phyloP scores from a whole-genome alignment of 352 stramenopile species.

The Phytophthora uliginosa region DNA sequence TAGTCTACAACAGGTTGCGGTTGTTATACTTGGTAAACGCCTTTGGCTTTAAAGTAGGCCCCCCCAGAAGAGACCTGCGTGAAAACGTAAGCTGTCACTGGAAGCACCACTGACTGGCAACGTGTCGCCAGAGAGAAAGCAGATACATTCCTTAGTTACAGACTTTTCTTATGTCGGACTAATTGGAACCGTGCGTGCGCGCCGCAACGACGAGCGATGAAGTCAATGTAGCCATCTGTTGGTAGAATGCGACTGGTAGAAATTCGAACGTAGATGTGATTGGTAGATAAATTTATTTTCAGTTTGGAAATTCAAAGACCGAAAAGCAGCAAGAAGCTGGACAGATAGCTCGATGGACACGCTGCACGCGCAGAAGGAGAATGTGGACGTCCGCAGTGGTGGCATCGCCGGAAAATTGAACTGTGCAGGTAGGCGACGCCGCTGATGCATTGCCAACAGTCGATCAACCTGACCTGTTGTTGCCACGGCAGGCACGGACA shows the following conservation, averaged over 20 bases:
- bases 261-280: slow-evolving; percentile 8
- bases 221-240: not conserved
- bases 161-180: no score
- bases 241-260: not conserved
- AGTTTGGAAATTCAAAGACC: slow-evolving; percentile 48
- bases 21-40: no score
- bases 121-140: no score
- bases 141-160: no score
- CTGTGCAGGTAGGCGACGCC: slow-evolving; percentile 30
- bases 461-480: not conserved
- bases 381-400: slow-evolving; percentile 50
- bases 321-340: not conserved
- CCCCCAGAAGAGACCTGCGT: no score
- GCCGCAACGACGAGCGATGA: not conserved
- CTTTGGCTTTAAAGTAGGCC: no score
- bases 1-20: no score
- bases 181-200: no score
- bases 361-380: slow-evolving; percentile 80
- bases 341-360: slow-evolving; percentile 55
- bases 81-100: no score
- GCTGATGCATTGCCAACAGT: not conserved
- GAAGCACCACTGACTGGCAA: no score
- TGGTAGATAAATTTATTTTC: slow-evolving; percentile 29
- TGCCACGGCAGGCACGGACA: slow-evolving; percentile 18
- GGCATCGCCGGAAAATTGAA: slow-evolving; percentile 35